Evolutionary conservation across 2,329 filamentous ascomycete species (phyloP).

Genomic region (Hyphodiscus sp.): DNA sequence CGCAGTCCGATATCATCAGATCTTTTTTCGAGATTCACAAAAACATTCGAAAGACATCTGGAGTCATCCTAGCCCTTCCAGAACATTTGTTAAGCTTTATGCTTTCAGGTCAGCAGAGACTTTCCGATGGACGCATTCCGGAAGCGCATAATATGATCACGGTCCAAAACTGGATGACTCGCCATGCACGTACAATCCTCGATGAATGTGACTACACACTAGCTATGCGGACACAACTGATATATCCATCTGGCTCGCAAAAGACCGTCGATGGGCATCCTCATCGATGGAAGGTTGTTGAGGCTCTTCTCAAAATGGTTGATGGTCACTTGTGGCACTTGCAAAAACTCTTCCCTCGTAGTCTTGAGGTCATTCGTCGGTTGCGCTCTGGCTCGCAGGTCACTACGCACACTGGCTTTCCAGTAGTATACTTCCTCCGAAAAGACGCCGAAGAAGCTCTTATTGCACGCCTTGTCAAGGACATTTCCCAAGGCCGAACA

Average conservation of each 20-base stretch:
- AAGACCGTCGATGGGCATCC: conserved; percentile 34
- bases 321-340: conserved; percentile 30
- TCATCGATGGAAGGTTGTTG: conserved; percentile 31
- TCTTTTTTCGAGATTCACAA: conserved; percentile 34
- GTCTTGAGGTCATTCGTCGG: conserved; percentile 37
- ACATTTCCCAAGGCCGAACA: conserved; percentile 28
- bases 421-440: conserved; percentile 42
- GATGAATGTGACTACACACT: conserved; percentile 43
- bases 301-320: conserved; percentile 29
- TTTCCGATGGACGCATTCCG: conserved; percentile 33
- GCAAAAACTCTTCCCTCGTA: conserved; percentile 32
- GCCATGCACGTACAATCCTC: conserved; percentile 41
- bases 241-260: conserved; percentile 36
- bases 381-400: too few species aligned
- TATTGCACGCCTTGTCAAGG: conserved; percentile 26
- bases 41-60: conserved; percentile 30
- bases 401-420: conserved; percentile 30
- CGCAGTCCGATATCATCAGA: conserved; percentile 25
- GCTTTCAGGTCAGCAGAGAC: conserved; percentile 41
- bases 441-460: conserved; percentile 33
- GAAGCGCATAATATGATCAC: conserved; percentile 38
- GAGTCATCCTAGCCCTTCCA: conserved; percentile 43
- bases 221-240: conserved; percentile 33
- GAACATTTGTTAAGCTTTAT: conserved; percentile 50
- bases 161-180: conserved; percentile 38